These are phyloP conservation scores for Syzygium grande DNA, from an alignment of 345 rosid species.

Conservation along the genomic window DNA sequence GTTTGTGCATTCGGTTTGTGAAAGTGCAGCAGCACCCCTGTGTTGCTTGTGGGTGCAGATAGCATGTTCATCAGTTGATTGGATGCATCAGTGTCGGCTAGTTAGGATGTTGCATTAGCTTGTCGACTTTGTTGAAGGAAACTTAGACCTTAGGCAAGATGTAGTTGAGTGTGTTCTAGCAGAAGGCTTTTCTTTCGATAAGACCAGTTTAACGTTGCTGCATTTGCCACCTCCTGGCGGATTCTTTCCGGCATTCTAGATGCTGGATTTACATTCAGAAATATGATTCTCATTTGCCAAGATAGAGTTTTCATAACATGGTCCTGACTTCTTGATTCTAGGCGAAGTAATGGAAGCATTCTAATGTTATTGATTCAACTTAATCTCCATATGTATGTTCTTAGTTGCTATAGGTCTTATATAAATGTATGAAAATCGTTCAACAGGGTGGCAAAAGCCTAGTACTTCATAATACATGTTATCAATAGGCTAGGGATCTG, in stretches of 20 bases:
- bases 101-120: neutral
- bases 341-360: neutral
- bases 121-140: neutral
- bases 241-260: neutral
- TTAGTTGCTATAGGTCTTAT: neutral
- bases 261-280: neutral
- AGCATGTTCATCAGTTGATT: neutral
- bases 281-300: neutral
- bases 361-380: neutral
- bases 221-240: neutral
- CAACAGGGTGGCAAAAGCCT: neutral
- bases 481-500: neutral
- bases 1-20: neutral
- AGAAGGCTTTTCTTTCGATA: neutral
- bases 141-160: neutral
- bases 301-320: neutral
- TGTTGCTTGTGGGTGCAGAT: neutral
- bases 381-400: neutral
- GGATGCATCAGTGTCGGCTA: rapidly evolving
- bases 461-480: neutral
- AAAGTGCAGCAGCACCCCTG: neutral
- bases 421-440: neutral
- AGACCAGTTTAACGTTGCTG: neutral
- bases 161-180: neutral
- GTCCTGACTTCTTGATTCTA: neutral